Evolutionary conservation across 768 basidiomycete species (phyloP), one percentile per base, ranked within the genome.

Genomic region (Lactifluus rugatus): DNA sequence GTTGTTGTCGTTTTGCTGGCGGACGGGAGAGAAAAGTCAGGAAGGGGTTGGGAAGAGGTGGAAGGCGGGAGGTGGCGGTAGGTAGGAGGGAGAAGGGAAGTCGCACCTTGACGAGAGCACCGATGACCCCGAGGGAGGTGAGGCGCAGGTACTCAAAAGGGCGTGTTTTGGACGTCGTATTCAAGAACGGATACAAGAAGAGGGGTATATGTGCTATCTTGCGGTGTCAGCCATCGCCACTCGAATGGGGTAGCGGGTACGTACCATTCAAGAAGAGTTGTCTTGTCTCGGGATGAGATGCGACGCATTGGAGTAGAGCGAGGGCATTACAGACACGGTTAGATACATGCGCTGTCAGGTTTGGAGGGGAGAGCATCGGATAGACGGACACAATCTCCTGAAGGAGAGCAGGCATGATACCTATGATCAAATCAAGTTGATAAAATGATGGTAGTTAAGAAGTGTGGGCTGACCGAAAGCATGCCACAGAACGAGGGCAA

Each of bases 371-470:
- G 55, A 99, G 82, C 54, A 94, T 79, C 5, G 95, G 94, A 72
- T 99, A 99, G 49, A 99, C 96, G 23, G 94, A 93, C 51, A 98
- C 93, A 68, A 99, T 98, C 73, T 98, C 96, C 68, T 97, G 92
- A 21, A 99, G 77, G 34, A 99, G 80, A 2, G 93, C 91, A 16
- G 95, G 93, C 95, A 99, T 98, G 64, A 98, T 89, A 50, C 95
- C 95, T 97, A 49, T 4, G 39, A 46, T 3, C 14, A 11, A 11
- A 11, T 37, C 41, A 41, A 48, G 31, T 53, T 3, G 6, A 16
- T 23, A 21, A 6, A 28, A 23, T 32, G 25, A 50, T 19, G 61
- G 54, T 31, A 23, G 46, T 52, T 55, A 28, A 26, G 26, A 56
- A 53, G 11, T 21, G n/a, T 26, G 19, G 19, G 70, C 75, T 57